Evolutionary conservation across 345 rosid species (phyloP), one percentile per base, ranked within the genome.

Genomic region (Dimocarpus longan): DNA sequence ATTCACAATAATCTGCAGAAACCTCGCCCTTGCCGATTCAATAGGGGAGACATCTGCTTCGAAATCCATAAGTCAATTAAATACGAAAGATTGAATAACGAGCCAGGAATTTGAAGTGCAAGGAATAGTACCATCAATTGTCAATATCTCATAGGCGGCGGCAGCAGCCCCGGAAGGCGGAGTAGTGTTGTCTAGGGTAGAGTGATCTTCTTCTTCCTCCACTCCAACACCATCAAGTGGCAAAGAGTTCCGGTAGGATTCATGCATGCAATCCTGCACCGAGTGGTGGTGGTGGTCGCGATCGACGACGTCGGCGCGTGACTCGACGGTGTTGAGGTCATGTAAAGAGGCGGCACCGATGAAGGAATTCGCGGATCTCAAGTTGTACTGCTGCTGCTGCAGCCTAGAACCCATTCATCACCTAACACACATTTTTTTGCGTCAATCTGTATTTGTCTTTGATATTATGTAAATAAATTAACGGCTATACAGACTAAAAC

Each of bases 261-360:
- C 93, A 43, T 91, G 94, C 79, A 95, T 80, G 82, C 97, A 90
- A 5, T 92, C 94, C 97, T 92, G 82, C 18, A 37, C 50, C 9
- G 93, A 87, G 83, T 85, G 89, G 10, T 84, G 80, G 72, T 82
- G 87, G 73, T 84, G 87, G 70, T 91, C 91, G 77, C 89, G 84
- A 78, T 80, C 73, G 40, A 85, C 90, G 65, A 89, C 84, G 66
- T 84, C 86, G 40, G 85, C 40, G 28, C 86, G 89, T 32, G 89
- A 86, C 73, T 90, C 97, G 59, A 88, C 93, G 68, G 97, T 80
- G 86, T 93, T 93, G 85, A 95, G 98, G 76, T 95, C 97, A 76
- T 95, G 93, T 11, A 91, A 89, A 65, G 97, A 91, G 77, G 68
- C 76, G 10, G 68, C 76, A 7, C 81, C 80, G 71, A 89, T 88